Evolutionary conservation across 2,329 filamentous ascomycete genomes (phyloP).

Genomic region (Thielaviopsis cerberus): DNA sequence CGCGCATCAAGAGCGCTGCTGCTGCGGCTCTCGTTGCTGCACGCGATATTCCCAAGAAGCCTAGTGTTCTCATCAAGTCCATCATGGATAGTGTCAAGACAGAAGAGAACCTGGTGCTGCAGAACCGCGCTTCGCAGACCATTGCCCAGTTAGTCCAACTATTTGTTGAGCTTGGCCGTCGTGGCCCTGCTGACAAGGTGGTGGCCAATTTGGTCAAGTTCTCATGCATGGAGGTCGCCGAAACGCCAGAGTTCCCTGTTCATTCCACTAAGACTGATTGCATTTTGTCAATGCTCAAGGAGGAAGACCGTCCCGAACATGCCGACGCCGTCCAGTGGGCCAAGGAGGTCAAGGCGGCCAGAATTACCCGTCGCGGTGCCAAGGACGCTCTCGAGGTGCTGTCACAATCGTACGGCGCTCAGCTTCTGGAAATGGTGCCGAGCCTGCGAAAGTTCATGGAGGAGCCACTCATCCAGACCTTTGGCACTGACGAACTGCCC

Average conservation of each 20-base stretch:
- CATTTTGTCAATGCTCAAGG: constrained; percentile 86
- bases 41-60: constrained; percentile 76
- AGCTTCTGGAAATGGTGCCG: constrained; percentile 66
- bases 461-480: constrained; percentile 55
- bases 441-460: constrained; percentile 69
- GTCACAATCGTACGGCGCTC: constrained; percentile 56
- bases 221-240: constrained; percentile 90
- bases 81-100: constrained; percentile 97
- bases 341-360: constrained; percentile 68
- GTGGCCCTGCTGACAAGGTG: constrained; percentile 82
- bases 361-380: constrained; percentile 77
- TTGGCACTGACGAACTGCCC: constrained; percentile 48
- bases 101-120: constrained; percentile 78
- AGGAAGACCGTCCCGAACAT: constrained; percentile 88
- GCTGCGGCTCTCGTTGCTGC: constrained; percentile 81
- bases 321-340: constrained; percentile 81
- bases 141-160: constrained; percentile 73
- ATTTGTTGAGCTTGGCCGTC: constrained; percentile 62
- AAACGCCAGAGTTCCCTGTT: constrained; percentile 83
- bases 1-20: constrained; percentile 69
- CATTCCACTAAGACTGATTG: constrained; percentile 61
- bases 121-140: constrained; percentile 67
- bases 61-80: constrained; percentile 77
- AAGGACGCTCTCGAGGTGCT: constrained; percentile 87
- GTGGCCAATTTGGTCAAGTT: constrained; percentile 93